Percentiles rank a stretch among this genome's conserved stretches.
These are phyloP conservation scores for Rhynchosporium agropyri DNA, from an alignment of 2,329 filamentous ascomycete genomes.

Conservation along the genomic window DNA sequence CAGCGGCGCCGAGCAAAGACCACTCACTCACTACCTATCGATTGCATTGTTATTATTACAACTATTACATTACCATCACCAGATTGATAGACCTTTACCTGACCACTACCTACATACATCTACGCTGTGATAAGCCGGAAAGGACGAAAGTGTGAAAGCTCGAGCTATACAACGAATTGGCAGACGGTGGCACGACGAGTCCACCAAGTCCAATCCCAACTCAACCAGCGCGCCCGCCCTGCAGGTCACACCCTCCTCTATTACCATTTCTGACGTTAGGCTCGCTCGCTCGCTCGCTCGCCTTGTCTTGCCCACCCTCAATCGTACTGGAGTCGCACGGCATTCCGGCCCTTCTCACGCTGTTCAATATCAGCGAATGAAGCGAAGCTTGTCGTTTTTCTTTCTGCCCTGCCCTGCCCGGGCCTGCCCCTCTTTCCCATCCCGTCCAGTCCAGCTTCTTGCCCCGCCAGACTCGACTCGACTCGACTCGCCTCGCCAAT, in stretches of 20 bases:
- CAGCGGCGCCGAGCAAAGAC: slow-evolving; percentile 16
- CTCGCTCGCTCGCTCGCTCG: not conserved
- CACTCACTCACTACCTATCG: too few relatives aligned
- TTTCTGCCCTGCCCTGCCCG: slow-evolving; percentile 13
- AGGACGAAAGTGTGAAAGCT: not conserved
- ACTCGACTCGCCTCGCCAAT: slow-evolving; percentile 30
- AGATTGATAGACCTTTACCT: slow-evolving; percentile 12
- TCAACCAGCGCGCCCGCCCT: too few relatives aligned
- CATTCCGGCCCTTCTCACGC: slow-evolving; percentile 25
- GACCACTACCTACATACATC: slow-evolving; percentile 7
- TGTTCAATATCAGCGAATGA: slow-evolving; percentile 14
- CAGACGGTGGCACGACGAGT: not conserved
- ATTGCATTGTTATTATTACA: too few relatives aligned
- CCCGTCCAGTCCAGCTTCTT: slow-evolving; percentile 18
- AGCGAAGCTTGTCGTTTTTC: not conserved
- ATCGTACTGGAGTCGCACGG: slow-evolving; percentile 24
- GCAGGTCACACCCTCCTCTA: too few relatives aligned
- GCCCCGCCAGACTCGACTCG: slow-evolving; percentile 16
- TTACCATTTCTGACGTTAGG: not conserved
- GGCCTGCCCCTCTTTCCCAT: slow-evolving; percentile 19
- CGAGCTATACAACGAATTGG: slow-evolving; percentile 5
- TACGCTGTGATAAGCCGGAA: slow-evolving; percentile 2
- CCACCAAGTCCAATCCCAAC: not conserved
- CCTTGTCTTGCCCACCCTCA: not conserved
- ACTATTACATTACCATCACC: not conserved